Base-by-base conservation (phyloP, 2,329 filamentous ascomycete genomes). In the Orbilia ellipsospora region DNA sequence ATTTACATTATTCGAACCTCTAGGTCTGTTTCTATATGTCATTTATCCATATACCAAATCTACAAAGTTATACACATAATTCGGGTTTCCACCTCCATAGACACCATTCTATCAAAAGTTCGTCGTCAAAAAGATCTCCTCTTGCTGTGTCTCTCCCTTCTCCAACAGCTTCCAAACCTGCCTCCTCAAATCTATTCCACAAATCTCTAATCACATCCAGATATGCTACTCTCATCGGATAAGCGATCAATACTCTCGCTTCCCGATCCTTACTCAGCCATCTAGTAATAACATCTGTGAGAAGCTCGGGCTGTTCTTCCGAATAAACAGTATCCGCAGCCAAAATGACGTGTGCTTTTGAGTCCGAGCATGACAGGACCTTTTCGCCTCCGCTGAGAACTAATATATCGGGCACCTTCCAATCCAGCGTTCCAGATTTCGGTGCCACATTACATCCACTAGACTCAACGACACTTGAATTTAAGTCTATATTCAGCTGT, bases 261-360 rank as follows among this genome's bases (percentile, higher is more conserved):
- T 79, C 76, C 13, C 74, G 52, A 13, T 78, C 77, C 4, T 62
- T 76, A 8, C 79, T 76, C 10, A 85, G 78, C 82, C 83, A 83
- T 4, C 78, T 77, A 18, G 79, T 56, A n/a, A 84, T 80, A 1
- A 82, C 81, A 16, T 79, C 78, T 2, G 80, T 78, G 2, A 84
- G 78, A 45, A 84, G 75, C 45, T 80, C 79, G 2, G 83, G 83
- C 63, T 84, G 83, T 16, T 83, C 82, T 28, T 83, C 81, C 5
- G 79, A 81, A 77, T 84, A 84, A 12, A 83, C 79, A 0, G 82
- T 83, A 67, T 84, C 83, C 4, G 83, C 83, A 0, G 83, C 83
- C 1, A 84, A 77, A 31, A 84, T 81, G 15, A 84, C 78, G 28
- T 79, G 79, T 20, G 82, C 80, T 73, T 81, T 82, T 31, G 69